Percentiles rank a stretch among this genome's conserved stretches.
These are phyloP conservation scores for Pichia californica DNA, from an alignment of 805 yeast genomes.

Conservation along the genomic window DNA sequence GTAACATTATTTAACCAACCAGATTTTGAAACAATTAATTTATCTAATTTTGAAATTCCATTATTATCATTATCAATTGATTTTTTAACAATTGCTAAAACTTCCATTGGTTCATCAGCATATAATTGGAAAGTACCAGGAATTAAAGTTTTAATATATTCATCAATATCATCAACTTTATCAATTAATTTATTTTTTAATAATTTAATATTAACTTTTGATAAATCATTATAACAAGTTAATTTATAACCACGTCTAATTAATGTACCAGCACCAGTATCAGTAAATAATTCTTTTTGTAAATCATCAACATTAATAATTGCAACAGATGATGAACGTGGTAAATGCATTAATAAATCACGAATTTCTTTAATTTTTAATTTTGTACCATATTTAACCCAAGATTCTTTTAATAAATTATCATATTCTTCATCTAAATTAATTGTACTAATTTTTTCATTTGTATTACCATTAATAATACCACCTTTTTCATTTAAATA, in stretches of 20 bases:
- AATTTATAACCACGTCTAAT: constrained; percentile 96
- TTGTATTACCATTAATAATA: constrained; percentile 83
- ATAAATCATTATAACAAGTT: constrained; percentile 67
- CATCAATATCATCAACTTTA: constrained; percentile 73
- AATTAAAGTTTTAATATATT: constrained; percentile 64
- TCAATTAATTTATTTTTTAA: constrained; percentile 70
- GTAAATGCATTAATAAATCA: constrained; percentile 87
- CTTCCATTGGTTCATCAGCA: constrained; percentile 95
- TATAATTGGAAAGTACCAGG: constrained; percentile 59
- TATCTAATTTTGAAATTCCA: constrained; percentile 76
- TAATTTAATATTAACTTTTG: constrained; percentile 47
- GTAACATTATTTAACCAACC: constrained; percentile 98
- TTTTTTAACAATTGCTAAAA: constrained; percentile 74
- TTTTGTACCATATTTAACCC: constrained; percentile 99
- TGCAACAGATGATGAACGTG: constrained; percentile 96
- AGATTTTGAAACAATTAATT: constrained; percentile 76
- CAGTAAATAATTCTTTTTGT: constrained; percentile 96
- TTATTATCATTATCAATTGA: constrained; percentile 29
- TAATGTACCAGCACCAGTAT: constrained; percentile 98
- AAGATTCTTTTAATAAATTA: constrained; percentile 79
- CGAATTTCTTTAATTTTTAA: constrained; percentile 94
- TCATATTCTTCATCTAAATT: constrained; percentile 96
- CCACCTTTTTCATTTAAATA: constrained; percentile 98
- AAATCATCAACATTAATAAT: constrained; percentile 91
- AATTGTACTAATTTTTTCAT: constrained; percentile 82